These are phyloP conservation scores for Hyphopichia buzzinii DNA, from an alignment of 1,139 yeast species.

Conservation along the genomic window DNA sequence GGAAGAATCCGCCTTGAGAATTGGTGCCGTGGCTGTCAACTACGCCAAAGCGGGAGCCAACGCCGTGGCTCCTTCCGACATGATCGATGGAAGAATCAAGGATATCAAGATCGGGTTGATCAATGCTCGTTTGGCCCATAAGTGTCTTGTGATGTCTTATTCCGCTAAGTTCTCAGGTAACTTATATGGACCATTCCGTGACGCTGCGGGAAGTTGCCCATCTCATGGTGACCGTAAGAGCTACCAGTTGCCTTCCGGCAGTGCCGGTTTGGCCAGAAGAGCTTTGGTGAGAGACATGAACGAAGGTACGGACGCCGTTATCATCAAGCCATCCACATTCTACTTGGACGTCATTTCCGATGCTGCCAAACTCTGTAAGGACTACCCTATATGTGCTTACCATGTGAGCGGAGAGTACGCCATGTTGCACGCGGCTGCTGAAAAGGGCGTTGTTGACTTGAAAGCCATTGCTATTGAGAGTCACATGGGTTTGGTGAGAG, in stretches of 20 bases:
- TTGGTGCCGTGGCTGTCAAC: slow-evolving; percentile 93
- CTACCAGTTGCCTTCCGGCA: slow-evolving; percentile 92
- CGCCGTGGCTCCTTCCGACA: slow-evolving; percentile 95
- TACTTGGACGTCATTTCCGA: slow-evolving; percentile 88
- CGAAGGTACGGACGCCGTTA: slow-evolving; percentile 95
- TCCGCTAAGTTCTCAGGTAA: slow-evolving; percentile 92
- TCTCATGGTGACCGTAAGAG: slow-evolving; percentile 88
- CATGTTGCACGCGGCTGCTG: slow-evolving; percentile 98
- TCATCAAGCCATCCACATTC: slow-evolving; percentile 96
- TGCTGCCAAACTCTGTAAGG: slow-evolving; percentile 77
- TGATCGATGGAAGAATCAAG: slow-evolving; percentile 93
- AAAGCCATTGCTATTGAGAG: slow-evolving; percentile 89
- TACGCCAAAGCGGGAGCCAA: slow-evolving; percentile 96
- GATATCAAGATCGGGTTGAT: slow-evolving; percentile 87
- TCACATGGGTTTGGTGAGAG: slow-evolving; percentile 88
- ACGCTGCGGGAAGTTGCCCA: slow-evolving; percentile 93
- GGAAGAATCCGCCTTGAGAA: slow-evolving; percentile 70
- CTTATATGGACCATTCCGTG: slow-evolving; percentile 95
- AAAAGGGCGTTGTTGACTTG: slow-evolving; percentile 87
- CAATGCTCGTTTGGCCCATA: slow-evolving; percentile 81
- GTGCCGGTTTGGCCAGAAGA: slow-evolving; percentile 89
- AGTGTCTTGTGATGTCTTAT: slow-evolving; percentile 87
- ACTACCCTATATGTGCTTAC: slow-evolving; percentile 89
- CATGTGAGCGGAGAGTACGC: slow-evolving; percentile 98
- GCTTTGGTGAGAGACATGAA: slow-evolving; percentile 81